Percentiles rank a stretch among this genome's conserved stretches.
Evolutionary conservation across 1,284 basidiomycete species (phyloP).

Genomic region (Austroboletus niveus): DNA sequence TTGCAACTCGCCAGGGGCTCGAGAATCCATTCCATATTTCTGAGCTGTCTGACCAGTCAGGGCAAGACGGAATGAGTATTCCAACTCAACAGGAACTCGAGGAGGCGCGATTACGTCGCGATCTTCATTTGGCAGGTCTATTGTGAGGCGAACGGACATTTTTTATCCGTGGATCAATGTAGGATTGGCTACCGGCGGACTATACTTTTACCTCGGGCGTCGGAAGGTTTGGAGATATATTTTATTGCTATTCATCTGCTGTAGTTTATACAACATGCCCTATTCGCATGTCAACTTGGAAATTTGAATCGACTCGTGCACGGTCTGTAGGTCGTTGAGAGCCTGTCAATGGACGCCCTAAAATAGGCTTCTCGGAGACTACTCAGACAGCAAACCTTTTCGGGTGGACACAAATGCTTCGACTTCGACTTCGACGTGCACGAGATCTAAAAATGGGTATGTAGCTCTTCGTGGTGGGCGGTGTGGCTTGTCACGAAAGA

Average conservation of each 20-base stretch:
- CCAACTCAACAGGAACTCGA: slow-evolving; percentile 35
- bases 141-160: slow-evolving; percentile 32
- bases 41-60: slow-evolving; percentile 12
- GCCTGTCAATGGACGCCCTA: too few relatives aligned
- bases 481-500: background rate
- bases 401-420: too few relatives aligned
- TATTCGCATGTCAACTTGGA: background rate
- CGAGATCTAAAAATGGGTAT: too few relatives aligned
- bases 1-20: slow-evolving; percentile 46
- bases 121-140: slow-evolving; percentile 55
- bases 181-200: background rate
- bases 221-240: slow-evolving; percentile 1
- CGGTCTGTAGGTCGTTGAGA: background rate
- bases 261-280: slow-evolving; percentile 13
- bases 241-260: slow-evolving; percentile 19
- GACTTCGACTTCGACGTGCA: too few relatives aligned
- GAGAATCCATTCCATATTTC: slow-evolving; percentile 47
- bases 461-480: too few relatives aligned
- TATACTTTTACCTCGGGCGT: too few relatives aligned
- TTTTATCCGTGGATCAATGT: background rate
- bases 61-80: slow-evolving; percentile 21
- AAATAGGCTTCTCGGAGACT: too few relatives aligned
- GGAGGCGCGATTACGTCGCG: slow-evolving; percentile 48
- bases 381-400: too few relatives aligned
- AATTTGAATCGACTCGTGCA: background rate